These are phyloP conservation scores for Emericellopsis atlantica DNA, from an alignment of 2,329 filamentous ascomycete genomes.

Conservation along the genomic window DNA sequence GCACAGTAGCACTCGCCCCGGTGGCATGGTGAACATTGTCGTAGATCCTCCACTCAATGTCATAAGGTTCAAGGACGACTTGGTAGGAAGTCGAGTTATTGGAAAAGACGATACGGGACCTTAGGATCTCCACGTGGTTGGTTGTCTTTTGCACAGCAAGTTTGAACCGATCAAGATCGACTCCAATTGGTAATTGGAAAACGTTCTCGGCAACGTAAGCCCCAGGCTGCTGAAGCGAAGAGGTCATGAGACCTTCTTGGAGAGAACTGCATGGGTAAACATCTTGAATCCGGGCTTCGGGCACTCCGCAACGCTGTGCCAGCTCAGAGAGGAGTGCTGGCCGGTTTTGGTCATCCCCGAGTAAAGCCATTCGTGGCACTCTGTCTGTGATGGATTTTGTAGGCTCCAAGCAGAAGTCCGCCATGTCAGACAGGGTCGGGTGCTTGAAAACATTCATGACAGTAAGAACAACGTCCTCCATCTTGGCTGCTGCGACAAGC, in stretches of 20 bases:
- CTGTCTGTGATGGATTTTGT: background rate
- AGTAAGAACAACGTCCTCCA: conserved; percentile 31
- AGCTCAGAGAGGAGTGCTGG: background rate
- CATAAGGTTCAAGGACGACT: conserved; percentile 4
- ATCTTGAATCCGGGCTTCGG: background rate
- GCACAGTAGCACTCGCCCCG: conserved; percentile 14
- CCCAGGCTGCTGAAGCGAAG: background rate
- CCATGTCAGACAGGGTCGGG: conserved; percentile 36
- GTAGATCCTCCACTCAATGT: conserved; percentile 5
- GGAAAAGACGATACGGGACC: conserved; percentile 10
- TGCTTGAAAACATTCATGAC: conserved; percentile 43
- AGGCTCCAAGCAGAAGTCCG: conserved; percentile 10
- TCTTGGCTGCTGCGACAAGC: conserved; percentile 40
- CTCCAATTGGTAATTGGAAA: background rate
- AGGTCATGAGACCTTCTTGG: conserved; percentile 2
- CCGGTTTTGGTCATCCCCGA: background rate
- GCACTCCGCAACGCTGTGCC: background rate
- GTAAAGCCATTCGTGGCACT: background rate
- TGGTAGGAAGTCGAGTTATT: conserved; percentile 7
- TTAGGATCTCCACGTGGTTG: conserved; percentile 8
- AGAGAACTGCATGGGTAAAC: conserved; percentile 2
- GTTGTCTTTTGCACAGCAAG: conserved; percentile 9
- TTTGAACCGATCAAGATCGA: conserved; percentile 3
- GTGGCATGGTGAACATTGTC: background rate
- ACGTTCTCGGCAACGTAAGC: conserved; percentile 1